Evolutionary conservation across 129 eudicot genomes (phyloP).

Genomic region (Ambrosia trifida): DNA sequence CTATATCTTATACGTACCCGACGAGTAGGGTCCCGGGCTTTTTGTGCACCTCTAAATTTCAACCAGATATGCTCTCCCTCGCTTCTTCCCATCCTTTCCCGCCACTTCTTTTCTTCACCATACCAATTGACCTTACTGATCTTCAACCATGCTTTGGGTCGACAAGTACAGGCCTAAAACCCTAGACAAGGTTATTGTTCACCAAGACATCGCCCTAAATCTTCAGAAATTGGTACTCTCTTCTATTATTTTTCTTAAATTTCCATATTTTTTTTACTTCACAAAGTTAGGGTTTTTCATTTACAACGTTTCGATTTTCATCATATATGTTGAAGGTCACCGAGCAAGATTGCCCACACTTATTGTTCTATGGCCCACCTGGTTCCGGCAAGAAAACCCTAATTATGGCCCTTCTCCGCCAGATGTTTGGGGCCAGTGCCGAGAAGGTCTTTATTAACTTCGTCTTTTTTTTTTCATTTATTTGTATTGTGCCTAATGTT

Average conservation of each 20-base stretch:
- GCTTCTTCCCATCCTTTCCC: slow-evolving; percentile 25
- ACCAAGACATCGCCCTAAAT: slow-evolving; percentile 82
- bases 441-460: slow-evolving; percentile 61
- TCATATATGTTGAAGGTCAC: slow-evolving; percentile 52
- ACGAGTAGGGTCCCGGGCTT: too few relatives aligned
- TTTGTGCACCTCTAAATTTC: too few relatives aligned
- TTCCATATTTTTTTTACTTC: not conserved
- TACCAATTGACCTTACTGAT: not conserved
- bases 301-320: not conserved
- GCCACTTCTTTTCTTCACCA: slow-evolving; percentile 36
- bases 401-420: slow-evolving; percentile 93
- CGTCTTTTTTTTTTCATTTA: not conserved
- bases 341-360: slow-evolving; percentile 97
- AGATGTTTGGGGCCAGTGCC: slow-evolving; percentile 91
- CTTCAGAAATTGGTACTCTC: slow-evolving; percentile 78
- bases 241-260: not conserved
- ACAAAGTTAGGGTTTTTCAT: slow-evolving; percentile 22
- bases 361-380: slow-evolving; percentile 86
- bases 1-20: too few relatives aligned
- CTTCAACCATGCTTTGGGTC: slow-evolving; percentile 83
- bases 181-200: slow-evolving; percentile 92
- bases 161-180: slow-evolving; percentile 92
- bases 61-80: not conserved
- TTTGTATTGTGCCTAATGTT: not conserved
- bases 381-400: slow-evolving; percentile 99